Percentiles rank a stretch among this genome's conserved stretches.
These are phyloP conservation scores for Aspergillus melleus DNA, from an alignment of 2,329 filamentous ascomycete species.

Conservation along the genomic window DNA sequence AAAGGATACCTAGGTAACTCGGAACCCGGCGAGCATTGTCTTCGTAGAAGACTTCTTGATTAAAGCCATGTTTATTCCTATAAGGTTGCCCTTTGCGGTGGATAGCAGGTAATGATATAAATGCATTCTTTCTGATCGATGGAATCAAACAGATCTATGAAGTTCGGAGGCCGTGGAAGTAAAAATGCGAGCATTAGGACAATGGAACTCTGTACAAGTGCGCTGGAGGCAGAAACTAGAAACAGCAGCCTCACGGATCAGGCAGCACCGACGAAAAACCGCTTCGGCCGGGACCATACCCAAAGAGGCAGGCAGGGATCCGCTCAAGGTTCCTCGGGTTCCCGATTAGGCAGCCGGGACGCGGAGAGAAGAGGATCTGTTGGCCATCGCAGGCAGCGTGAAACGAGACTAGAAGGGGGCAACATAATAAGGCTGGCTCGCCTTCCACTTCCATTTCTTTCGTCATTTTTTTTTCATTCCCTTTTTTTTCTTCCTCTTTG, in stretches of 20 bases:
- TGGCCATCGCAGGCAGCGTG: neutral
- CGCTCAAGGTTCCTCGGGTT: constrained; percentile 5
- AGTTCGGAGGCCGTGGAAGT: no score
- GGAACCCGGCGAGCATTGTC: no score
- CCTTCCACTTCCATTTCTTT: neutral
- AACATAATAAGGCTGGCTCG: neutral
- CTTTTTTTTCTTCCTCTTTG: no score
- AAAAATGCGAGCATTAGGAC: no score
- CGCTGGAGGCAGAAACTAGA: neutral
- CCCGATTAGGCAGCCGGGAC: constrained; percentile 4
- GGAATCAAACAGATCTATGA: no score
- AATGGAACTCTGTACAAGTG: no score
- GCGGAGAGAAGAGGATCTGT: neutral
- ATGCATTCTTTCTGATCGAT: no score
- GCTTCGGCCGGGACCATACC: constrained; percentile 16
- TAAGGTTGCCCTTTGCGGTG: no score
- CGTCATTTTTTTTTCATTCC: neutral
- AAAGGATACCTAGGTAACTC: no score
- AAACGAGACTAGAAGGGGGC: constrained; percentile 1
- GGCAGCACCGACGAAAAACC: constrained; percentile 7
- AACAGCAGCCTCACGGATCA: neutral
- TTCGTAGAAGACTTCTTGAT: no score
- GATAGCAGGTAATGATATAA: no score
- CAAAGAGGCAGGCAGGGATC: neutral
- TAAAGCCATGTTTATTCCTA: no score